Base-by-base conservation (phyloP, 352 stramenopile genomes). In the Phytopythium chamaehyphon region DNA sequence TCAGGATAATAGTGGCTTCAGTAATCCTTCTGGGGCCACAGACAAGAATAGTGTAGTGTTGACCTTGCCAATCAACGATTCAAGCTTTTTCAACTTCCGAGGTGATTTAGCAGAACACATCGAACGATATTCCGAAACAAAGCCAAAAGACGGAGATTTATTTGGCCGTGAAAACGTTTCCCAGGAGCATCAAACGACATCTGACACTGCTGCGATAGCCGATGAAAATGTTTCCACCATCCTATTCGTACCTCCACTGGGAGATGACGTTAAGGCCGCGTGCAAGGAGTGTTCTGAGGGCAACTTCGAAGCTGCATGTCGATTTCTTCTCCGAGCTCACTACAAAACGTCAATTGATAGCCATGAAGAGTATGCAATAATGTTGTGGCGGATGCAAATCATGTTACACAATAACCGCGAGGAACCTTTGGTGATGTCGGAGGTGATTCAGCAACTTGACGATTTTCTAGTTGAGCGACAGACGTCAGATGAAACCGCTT, bases 291-390 rank as follows among this genome's bases (percentile, higher is more conserved):
- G 48, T 28, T 8, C 10, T 11, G 10, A 15, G 1, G 48, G 23
- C 39, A 51, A 77, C 12, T 70, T 61, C 28, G 54, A 70, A 11
- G 51, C 55, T 19, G 64, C 72, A 4, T 53, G 53, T 1, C 46
- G 59, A 2, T 68, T 33, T 23, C 48, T 84, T 16, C 62, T 84
- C 22, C 66, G 73, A 4, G 73, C 67, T 1, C 70, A 84, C 39
- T 84, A 84, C 67, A 74, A 76, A 39, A 79, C 70, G 9, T 45
- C 36, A 3, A 52, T 78, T 5, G 70, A 84, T n/a, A 79, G 62
- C 10, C 67, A 72, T 6, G 73, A 78, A 3, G 73, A 84, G 45
- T 84, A 84, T 43, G 40, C 77, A 2, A 40, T 81, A 0, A 54
- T 76, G 8, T 56, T 66, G 7, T 81, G 73, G 70, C 67, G 70